Base-by-base conservation (phyloP, 495 filamentous ascomycete genomes). In the Rhizodiscina lignyota region DNA sequence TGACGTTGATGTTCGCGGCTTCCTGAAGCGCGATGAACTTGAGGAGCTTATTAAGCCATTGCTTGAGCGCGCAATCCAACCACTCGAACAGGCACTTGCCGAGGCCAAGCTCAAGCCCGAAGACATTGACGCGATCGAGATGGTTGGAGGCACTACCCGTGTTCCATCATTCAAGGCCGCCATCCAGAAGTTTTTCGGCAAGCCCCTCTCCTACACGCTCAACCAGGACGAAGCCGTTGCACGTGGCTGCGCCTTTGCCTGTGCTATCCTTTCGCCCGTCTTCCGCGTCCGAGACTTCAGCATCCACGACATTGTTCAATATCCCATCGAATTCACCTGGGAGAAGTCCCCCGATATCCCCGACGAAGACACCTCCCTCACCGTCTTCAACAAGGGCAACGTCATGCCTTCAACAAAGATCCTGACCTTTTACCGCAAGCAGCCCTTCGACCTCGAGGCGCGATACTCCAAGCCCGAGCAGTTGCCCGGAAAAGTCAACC, bases 371-470 rank as follows among this genome's bases (percentile, higher is more conserved):
- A 96, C 91, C 35, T 89, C 77, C 64, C 68, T 99, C 34, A 93
- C 80, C 21, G 89, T 99, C 48, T 99, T 99, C 65, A 87, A 85
- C 72, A 84, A 77, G 56, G 89, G 86, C 60, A 94, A 94, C 47
- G 79, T 94, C 35, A 82, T 99, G 67, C 89, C 89, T 33, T 96
- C 89, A 4, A 99, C 89, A 39, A 99, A 99, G 71, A 99, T 99
- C 44, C 77, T 99, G 32, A 99, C 89, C 19, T 99, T 96, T 70
- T 96, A 96, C 69, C 79, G 89, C 42, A 96, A 94, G 66, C 83
- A 96, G 56, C 66, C 84, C 2, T 99, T 99, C 60, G 83, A 96
- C 50, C 68, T 99, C 16, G 89, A 99, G 65, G 89, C 89, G 38
- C 77, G 76, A 48, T 99, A 96, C 52, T 74, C 79, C 30, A 77